Conservation (phyloP, 345 rosid species). For the Limnanthes douglasii region DNA sequence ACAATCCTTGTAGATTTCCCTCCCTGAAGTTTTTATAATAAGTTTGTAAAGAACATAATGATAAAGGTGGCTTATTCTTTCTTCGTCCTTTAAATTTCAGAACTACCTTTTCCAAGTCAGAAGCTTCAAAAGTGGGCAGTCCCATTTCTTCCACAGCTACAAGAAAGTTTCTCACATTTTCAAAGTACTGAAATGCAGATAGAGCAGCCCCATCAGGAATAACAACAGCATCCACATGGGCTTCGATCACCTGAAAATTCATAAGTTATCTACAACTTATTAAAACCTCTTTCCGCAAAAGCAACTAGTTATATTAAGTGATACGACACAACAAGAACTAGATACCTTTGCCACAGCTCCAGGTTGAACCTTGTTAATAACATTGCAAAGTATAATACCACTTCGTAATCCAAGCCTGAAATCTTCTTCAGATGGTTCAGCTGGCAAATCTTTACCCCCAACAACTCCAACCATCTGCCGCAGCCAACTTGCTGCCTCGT, state of each 20-base stretch:
- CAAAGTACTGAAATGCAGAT: constrained; percentile 81
- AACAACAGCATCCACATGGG: constrained; percentile 46
- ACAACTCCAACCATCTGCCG: constrained; percentile 60
- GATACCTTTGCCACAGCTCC: constrained; percentile 73
- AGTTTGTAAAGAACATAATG: too few relatives aligned
- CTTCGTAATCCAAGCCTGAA: constrained; percentile 85
- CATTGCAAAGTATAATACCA: constrained; percentile 80
- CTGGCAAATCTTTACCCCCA: constrained; percentile 71
- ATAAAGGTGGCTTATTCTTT: too few relatives aligned
- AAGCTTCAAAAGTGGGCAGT: constrained; percentile 77
- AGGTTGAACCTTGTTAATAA: constrained; percentile 68
- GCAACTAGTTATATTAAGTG: background rate
- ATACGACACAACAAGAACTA: background rate
- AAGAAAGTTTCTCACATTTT: constrained; percentile 78
- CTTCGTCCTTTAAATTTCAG: background rate
- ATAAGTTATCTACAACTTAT: too few relatives aligned
- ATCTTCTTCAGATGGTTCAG: constrained; percentile 82
- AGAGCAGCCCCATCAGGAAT: constrained; percentile 83
- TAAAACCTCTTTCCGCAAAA: too few relatives aligned
- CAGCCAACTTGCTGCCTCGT: constrained; percentile 87
- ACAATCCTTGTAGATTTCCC: constrained; percentile 72
- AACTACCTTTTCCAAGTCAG: constrained; percentile 75
- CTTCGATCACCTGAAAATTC: constrained; percentile 71
- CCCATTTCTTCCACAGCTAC: constrained; percentile 65
- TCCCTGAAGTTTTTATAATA: constrained; percentile 28